Base-by-base conservation (phyloP, 305 asterid species). In the Galium porrigens region DNA sequence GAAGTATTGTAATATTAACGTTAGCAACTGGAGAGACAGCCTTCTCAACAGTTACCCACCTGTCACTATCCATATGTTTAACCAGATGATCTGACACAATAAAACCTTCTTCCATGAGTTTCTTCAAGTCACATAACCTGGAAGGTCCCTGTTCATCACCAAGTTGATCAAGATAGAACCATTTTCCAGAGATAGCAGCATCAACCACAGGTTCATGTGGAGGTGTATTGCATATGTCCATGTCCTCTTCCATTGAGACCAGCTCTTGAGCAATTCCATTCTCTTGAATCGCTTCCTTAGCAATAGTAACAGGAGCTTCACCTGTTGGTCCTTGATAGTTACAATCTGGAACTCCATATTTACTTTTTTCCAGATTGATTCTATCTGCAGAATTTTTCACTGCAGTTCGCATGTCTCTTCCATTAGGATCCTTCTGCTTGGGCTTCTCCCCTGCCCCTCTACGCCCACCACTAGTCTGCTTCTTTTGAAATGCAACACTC, bases 201-300 rank as follows among this genome's bases (percentile, higher is more conserved):
- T 78, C 74, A 70, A 75, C 80, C 57, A 72, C 74, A 44, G 95
- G 82, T 66, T 70, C 84, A 73, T 90, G 99, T 27, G 99, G 99
- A 0, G 99, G 99, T 32, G 99, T 94, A 74, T 89, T 77, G 76
- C 99, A 89, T 52, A 94, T 94, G 76, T 94, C 99, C 99, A 94
- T 94, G 77, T 94, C 99, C 76, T 90, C 99, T 78, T 94, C 99
- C 99, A 94, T 94, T 57, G 97, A 89, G 42, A 81, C 85, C 59
- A 73, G 78, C 76, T 87, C 99, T 77, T 83, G 96, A 37, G 72
- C 57, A 74, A 70, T 57, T 67, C 85, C 89, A 77, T 78, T 81
- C 79, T 82, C 95, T 77, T 78, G 82, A 70, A 75, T 76, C 72
- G 77, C 71, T 64, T 84, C 92, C 15, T 56, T 58, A 65, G 64